These are phyloP conservation scores for Dendrobium huoshanense DNA, from an alignment of 106 monocot species.

Conservation along the genomic window DNA sequence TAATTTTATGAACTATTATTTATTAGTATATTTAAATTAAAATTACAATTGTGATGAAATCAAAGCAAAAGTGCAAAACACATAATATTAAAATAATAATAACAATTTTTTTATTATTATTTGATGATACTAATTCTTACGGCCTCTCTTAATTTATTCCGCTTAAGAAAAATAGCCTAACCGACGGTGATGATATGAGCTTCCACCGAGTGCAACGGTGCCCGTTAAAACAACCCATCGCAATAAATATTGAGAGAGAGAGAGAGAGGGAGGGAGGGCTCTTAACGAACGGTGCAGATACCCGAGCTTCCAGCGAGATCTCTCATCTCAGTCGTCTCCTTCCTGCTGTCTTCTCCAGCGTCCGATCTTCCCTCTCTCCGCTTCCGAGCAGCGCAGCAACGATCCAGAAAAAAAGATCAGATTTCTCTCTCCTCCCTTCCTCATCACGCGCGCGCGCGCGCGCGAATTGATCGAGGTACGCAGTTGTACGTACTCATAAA, in stretches of 20 bases:
- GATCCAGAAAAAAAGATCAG: constrained; percentile 1
- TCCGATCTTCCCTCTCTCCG: constrained; percentile 35
- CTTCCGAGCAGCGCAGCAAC: neutral
- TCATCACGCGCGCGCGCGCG: neutral
- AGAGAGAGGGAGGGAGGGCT: neutral
- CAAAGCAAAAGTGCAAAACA: too few species aligned
- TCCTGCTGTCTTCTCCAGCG: constrained; percentile 40
- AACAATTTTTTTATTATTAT: too few species aligned
- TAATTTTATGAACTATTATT: too few species aligned
- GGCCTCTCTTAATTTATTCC: too few species aligned
- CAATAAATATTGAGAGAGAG: neutral
- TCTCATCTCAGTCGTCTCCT: constrained; percentile 46
- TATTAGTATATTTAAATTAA: too few species aligned
- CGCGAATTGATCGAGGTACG: constrained; percentile 5
- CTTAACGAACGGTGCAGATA: constrained; percentile 23
- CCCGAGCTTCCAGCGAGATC: neutral
- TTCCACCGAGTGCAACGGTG: neutral
- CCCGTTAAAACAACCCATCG: neutral
- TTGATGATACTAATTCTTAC: too few species aligned
- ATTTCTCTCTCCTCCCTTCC: constrained; percentile 11
- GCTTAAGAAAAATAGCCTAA: neutral
- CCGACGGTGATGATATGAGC: neutral
- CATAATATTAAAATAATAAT: too few species aligned
- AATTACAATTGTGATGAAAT: too few species aligned
- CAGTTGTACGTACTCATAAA: neutral